These are phyloP conservation scores for Acer campestre DNA, from an alignment of 345 rosid genomes.

Conservation along the genomic window DNA sequence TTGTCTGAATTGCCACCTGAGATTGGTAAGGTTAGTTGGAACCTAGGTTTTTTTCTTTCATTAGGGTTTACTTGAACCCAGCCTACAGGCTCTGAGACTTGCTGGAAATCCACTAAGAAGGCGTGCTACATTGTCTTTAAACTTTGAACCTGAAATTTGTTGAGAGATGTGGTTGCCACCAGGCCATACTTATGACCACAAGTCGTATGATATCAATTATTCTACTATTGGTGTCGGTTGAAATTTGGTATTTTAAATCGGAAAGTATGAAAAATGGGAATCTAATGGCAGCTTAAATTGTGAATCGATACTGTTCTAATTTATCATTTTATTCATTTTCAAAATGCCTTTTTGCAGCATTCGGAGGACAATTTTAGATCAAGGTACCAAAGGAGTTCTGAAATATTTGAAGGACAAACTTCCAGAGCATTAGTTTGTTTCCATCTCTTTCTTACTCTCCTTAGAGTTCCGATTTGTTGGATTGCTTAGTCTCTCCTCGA, in stretches of 20 bases:
- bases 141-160: no score
- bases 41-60: no score
- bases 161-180: no score
- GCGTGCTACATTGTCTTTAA: slow-evolving; percentile 28
- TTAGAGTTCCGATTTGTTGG: not conserved
- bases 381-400: slow-evolving; percentile 84
- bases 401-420: slow-evolving; percentile 80
- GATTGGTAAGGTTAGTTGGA: no score
- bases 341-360: slow-evolving; percentile 48
- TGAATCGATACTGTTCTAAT: not conserved
- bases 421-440: slow-evolving; percentile 46
- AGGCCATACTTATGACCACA: no score
- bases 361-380: slow-evolving; percentile 78
- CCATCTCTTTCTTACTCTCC: not conserved
- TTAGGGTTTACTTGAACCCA: slow-evolving; percentile 85
- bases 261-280: not conserved
- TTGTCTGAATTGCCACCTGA: no score
- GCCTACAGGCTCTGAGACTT: slow-evolving; percentile 74
- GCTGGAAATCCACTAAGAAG: slow-evolving; percentile 93
- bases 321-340: not conserved
- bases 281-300: no score
- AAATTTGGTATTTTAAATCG: not conserved
- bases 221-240: no score
- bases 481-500: not conserved
- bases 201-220: no score